A percentile compares a stretch with the other conserved stretches of the same genome.
These are phyloP conservation scores for Naganishia albida DNA, from an alignment of 1,284 basidiomycete species.

Conservation along the genomic window DNA sequence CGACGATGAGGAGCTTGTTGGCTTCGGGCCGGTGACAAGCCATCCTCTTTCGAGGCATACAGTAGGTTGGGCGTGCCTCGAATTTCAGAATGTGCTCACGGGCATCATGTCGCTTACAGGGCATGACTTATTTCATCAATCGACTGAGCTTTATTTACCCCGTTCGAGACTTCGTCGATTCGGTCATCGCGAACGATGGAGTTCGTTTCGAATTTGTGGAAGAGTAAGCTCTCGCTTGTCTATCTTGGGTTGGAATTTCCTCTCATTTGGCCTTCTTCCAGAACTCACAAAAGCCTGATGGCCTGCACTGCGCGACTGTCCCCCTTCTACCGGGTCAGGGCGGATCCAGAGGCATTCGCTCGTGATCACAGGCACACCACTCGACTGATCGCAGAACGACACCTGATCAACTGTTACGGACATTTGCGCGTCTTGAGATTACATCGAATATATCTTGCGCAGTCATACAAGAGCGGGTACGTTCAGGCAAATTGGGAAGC, in stretches of 20 bases:
- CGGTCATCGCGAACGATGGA: slow-evolving; percentile 6
- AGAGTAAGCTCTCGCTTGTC: not conserved
- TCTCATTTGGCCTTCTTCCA: not conserved
- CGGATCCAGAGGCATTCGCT: slow-evolving; percentile 11
- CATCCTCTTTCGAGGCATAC: slow-evolving; percentile 20
- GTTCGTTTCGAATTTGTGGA: slow-evolving; percentile 23
- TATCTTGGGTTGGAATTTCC: not conserved
- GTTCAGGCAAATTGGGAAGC: not conserved
- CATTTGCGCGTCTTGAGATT: slow-evolving; percentile 24
- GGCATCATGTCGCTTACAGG: not conserved
- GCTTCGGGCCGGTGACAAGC: slow-evolving; percentile 12
- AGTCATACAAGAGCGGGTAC: slow-evolving; percentile 21
- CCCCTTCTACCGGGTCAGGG: slow-evolving; percentile 26
- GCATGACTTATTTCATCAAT: slow-evolving; percentile 28
- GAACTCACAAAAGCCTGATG: slow-evolving; percentile 18
- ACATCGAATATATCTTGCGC: slow-evolving; percentile 24
- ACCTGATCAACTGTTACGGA: slow-evolving; percentile 18
- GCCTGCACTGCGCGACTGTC: slow-evolving; percentile 5
- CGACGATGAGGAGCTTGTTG: slow-evolving; percentile 22
- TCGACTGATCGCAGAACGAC: slow-evolving; percentile 19
- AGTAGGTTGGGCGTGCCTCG: not conserved
- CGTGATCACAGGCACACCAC: not conserved
- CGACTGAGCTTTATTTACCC: slow-evolving; percentile 23
- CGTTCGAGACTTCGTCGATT: slow-evolving; percentile 13
- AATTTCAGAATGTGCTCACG: not conserved